Base-by-base conservation (phyloP, 2,329 filamentous ascomycete species). In the Aciculosporium take region DNA sequence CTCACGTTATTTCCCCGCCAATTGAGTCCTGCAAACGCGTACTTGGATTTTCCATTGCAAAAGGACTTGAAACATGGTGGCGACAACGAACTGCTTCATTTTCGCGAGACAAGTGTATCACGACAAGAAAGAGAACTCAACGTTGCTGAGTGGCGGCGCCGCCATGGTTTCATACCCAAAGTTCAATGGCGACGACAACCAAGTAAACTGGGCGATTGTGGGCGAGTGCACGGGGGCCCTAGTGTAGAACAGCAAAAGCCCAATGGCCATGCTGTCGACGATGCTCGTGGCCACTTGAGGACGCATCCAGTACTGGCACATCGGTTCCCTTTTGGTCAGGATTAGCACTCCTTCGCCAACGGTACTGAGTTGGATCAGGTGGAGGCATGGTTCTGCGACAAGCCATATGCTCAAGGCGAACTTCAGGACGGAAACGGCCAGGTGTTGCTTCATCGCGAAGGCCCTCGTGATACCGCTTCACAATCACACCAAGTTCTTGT, bases 171-270 rank as follows among this genome's bases (percentile, higher is more conserved):
- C 64, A 69, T 61, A 61, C 63, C 58, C 51, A 52, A 31, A 18
- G 9, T 18, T 6, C 7, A 15, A 13, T 18, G 13, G 29, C 34
- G 34, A 40, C 29, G 34, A 31, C 30, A 24, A 20, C 32, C 32
- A 23, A 62, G 66, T 71, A 61, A 68, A 65, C 68, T 65, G 67
- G 45, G 46, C 47, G 52, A 53, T 39, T 48, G 31, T 43, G 44
- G 45, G 34, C 30, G 15, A 12, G 8, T n/a, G 20, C 30, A 21
- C 48, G 21, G 41, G 42, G 17, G 45, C 41, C 45, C 46, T 34
- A 44, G 56, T 45, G 50, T 57, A 35, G 53, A 53, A 37, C 53
- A 61, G 27, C 53, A 61, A 37, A 42, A 59, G 17, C 29, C 4
- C 5, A 37, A 24, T 18, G 3, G 12, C 4, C 28, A 7, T 31